Percentiles rank a stretch among this genome's conserved stretches.
phyloP scores from a whole-genome alignment of 495 filamentous ascomycete genomes.

The Cenococcum geophilum region DNA sequence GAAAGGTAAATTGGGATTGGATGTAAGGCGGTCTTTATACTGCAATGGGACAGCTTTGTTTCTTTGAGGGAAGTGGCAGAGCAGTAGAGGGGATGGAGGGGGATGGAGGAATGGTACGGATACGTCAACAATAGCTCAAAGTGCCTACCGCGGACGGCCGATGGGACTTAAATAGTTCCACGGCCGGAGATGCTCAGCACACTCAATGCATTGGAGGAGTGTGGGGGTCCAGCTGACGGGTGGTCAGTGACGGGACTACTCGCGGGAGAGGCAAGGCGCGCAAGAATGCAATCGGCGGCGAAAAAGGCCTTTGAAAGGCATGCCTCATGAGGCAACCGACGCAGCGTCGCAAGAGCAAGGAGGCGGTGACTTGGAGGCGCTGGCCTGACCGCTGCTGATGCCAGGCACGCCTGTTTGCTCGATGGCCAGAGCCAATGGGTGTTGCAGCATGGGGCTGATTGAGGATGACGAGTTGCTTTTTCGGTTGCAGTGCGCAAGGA shows the following conservation, averaged over 20 bases:
- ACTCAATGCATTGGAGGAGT: constrained; percentile 13
- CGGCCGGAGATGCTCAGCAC: constrained; percentile 20
- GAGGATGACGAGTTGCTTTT: constrained; percentile 22
- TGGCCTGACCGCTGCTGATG: constrained; percentile 27
- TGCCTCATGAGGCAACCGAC: constrained; percentile 16
- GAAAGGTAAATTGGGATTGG: background rate
- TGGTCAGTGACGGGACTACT: constrained; percentile 14
- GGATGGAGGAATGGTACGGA: constrained; percentile 13
- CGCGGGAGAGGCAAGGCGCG: constrained; percentile 23
- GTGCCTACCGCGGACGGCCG: constrained; percentile 18
- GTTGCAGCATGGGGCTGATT: constrained; percentile 15
- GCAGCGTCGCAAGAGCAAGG: constrained; percentile 22
- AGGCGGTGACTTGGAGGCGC: constrained; percentile 31
- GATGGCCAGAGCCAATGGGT: constrained; percentile 13
- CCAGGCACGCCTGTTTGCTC: constrained; percentile 26
- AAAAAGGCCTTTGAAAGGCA: background rate
- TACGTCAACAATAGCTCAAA: constrained; percentile 23
- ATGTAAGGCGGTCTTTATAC: background rate
- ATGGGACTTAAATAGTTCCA: constrained; percentile 27
- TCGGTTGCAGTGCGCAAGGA: constrained; percentile 16
- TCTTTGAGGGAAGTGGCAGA: constrained; percentile 10
- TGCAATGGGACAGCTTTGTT: background rate
- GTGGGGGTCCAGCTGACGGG: constrained; percentile 34
- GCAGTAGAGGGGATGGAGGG: constrained; percentile 11
- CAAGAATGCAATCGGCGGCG: constrained; percentile 7